phyloP scores from a whole-genome alignment of 176 grass and related monocot genomes.

The Avena insularis region DNA sequence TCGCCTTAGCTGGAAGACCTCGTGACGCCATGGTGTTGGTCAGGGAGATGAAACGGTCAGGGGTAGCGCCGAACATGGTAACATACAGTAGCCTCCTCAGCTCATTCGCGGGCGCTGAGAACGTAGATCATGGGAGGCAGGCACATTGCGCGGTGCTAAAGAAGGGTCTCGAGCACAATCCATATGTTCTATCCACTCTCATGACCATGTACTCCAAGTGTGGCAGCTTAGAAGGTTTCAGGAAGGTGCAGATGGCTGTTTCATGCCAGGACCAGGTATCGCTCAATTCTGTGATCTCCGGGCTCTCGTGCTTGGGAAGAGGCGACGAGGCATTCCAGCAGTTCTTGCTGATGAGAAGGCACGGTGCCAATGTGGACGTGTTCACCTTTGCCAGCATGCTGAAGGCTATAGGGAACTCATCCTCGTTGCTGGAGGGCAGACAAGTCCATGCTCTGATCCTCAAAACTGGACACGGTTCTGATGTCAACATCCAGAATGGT shows the following conservation, averaged over 20 bases:
- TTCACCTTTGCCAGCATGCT: conserved; percentile 51
- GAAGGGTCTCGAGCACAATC: conserved; percentile 31
- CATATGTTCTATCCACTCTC: conserved; percentile 28
- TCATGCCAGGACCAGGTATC: conserved; percentile 41
- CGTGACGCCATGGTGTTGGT: conserved; percentile 38
- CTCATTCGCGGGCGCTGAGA: background rate
- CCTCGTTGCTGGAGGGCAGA: conserved; percentile 38
- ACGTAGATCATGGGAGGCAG: conserved; percentile 28
- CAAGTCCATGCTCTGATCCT: conserved; percentile 50
- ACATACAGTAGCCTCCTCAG: conserved; percentile 53
- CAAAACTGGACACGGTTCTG: conserved; percentile 37
- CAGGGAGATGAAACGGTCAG: conserved; percentile 35
- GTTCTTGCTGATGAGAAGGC: conserved; percentile 47
- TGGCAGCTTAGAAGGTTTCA: conserved; percentile 38
- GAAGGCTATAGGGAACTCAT: conserved; percentile 38
- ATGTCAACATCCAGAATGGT: conserved; percentile 32
- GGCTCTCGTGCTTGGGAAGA: conserved; percentile 39
- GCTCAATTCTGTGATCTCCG: conserved; percentile 37
- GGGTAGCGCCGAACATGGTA: conserved; percentile 32
- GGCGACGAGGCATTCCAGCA: conserved; percentile 33
- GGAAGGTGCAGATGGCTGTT: background rate
- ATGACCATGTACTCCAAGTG: conserved; percentile 53
- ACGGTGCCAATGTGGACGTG: background rate
- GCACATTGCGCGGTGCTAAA: conserved; percentile 6
- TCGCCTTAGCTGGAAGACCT: background rate